These are phyloP conservation scores for Dimocarpus longan DNA, from an alignment of 345 rosid genomes.

Conservation along the genomic window DNA sequence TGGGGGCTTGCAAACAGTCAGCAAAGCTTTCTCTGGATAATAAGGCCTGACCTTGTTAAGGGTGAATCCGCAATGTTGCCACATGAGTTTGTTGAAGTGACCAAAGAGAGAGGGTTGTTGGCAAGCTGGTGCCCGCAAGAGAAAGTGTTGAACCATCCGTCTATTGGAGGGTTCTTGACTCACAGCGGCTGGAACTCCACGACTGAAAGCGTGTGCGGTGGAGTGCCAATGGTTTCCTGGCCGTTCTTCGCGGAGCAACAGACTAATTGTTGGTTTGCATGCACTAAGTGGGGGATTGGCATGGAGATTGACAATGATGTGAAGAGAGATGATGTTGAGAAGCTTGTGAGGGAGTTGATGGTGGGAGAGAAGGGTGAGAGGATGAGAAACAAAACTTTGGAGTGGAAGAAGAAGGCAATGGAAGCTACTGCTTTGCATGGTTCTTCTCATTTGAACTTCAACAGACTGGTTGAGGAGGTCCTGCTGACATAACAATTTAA, in stretches of 20 bases:
- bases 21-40: neutral
- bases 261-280: neutral
- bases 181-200: neutral
- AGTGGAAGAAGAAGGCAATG: neutral
- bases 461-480: neutral
- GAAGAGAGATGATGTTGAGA: constrained; percentile 1
- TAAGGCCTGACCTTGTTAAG: neutral
- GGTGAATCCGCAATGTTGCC: neutral
- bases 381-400: neutral
- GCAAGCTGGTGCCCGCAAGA: neutral
- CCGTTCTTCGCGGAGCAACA: neutral
- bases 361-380: neutral
- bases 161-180: neutral
- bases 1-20: neutral
- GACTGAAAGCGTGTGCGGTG: neutral
- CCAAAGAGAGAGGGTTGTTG: neutral
- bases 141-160: neutral
- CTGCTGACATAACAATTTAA: neutral
- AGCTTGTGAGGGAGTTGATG: neutral
- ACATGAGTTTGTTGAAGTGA: neutral
- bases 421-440: neutral
- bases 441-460: neutral
- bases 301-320: constrained; percentile 1
- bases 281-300: neutral
- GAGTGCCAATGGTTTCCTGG: neutral